phyloP scores from a whole-genome alignment of 768 basidiomycete species.

The Lactifluus rugatus region DNA sequence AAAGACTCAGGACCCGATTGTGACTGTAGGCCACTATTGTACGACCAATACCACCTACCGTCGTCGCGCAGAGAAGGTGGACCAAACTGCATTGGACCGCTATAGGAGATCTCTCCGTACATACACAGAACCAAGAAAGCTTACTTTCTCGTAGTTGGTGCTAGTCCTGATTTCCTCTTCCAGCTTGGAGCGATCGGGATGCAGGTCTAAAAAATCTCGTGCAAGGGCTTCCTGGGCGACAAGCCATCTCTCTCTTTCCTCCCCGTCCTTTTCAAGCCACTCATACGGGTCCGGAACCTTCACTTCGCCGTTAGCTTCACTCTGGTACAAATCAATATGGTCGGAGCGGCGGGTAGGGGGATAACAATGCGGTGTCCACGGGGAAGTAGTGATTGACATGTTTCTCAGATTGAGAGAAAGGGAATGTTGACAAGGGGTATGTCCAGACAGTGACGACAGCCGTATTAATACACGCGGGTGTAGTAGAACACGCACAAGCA shows the following conservation, averaged over 20 bases:
- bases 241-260: slow-evolving; percentile 60
- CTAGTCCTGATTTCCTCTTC: slow-evolving; percentile 49
- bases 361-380: slow-evolving; percentile 51
- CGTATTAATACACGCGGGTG: background rate
- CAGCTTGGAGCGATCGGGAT: slow-evolving; percentile 46
- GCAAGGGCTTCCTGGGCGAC: slow-evolving; percentile 51
- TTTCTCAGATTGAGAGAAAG: background rate
- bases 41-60: slow-evolving; percentile 71
- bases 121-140: background rate
- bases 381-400: slow-evolving; percentile 25
- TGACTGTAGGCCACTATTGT: slow-evolving; percentile 68
- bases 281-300: slow-evolving; percentile 60
- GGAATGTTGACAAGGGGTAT: background rate
- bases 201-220: slow-evolving; percentile 50
- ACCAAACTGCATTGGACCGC: slow-evolving; percentile 40
- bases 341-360: slow-evolving; percentile 57
- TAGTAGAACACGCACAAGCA: background rate
- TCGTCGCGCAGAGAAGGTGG: slow-evolving; percentile 54
- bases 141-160: slow-evolving; percentile 34
- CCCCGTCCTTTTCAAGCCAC: slow-evolving; percentile 58
- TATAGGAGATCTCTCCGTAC: background rate
- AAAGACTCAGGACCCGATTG: slow-evolving; percentile 35
- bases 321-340: slow-evolving; percentile 60
- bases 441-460: background rate
- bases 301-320: slow-evolving; percentile 50